Percentiles rank a stretch among this genome's conserved stretches.
These are phyloP conservation scores for Boeremia exigua DNA, from an alignment of 2,329 filamentous ascomycete genomes.

Conservation along the genomic window DNA sequence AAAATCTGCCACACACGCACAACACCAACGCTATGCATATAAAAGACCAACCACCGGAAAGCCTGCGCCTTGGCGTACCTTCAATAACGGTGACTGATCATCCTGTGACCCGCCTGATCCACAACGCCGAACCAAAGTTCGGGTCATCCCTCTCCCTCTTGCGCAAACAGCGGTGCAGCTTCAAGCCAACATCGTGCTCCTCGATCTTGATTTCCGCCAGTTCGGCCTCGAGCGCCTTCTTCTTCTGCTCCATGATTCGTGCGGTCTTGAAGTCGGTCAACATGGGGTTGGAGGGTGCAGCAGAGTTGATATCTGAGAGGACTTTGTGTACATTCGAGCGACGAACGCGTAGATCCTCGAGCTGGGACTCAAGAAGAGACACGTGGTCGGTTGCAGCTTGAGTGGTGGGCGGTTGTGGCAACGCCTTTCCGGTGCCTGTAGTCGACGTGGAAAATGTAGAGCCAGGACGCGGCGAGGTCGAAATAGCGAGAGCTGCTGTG, in stretches of 20 bases:
- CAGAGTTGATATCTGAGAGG: conserved; percentile 44
- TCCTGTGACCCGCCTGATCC: conserved; percentile 48
- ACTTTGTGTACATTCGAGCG: conserved; percentile 47
- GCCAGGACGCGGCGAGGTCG: conserved; percentile 29
- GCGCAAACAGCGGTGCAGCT: conserved; percentile 48
- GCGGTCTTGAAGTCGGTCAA: conserved; percentile 45
- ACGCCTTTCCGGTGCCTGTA: conserved; percentile 43
- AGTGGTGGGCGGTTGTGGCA: conserved; percentile 47
- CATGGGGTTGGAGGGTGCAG: conserved; percentile 47
- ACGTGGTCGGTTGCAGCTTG: conserved; percentile 45
- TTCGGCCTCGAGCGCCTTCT: conserved; percentile 47
- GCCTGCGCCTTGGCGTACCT: not conserved
- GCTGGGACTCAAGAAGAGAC: conserved; percentile 46
- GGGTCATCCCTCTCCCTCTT: conserved; percentile 49
- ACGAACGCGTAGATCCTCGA: conserved; percentile 47
- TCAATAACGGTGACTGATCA: not conserved
- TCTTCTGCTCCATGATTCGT: conserved; percentile 42
- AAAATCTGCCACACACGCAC: not conserved
- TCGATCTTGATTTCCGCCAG: conserved; percentile 45
- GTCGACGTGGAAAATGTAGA: conserved; percentile 32
- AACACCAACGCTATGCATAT: conserved; percentile 12
- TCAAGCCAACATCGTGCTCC: conserved; percentile 50
- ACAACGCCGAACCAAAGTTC: conserved; percentile 42
- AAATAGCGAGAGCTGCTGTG: conserved; percentile 18
- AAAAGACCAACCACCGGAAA: not conserved